Conservation (phyloP, 2,329 filamentous ascomycete species). For the Pseudopyrenochaeta lycopersici region DNA sequence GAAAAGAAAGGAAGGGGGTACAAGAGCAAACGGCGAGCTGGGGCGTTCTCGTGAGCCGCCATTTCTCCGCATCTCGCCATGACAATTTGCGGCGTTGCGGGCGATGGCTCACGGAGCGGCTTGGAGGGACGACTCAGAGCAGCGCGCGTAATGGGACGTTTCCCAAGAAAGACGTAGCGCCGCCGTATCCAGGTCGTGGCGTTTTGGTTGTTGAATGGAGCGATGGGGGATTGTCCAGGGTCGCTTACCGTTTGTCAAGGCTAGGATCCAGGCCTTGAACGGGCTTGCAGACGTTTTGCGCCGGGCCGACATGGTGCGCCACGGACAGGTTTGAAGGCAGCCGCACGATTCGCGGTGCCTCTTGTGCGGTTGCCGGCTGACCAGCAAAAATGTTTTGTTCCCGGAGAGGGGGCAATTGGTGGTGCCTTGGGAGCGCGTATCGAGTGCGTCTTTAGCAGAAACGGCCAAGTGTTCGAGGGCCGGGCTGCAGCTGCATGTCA, state of each 20-base stretch:
- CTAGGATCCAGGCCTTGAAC: background rate
- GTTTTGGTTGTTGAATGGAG: constrained; percentile 17
- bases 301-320: background rate
- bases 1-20: constrained; percentile 3
- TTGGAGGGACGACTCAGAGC: constrained; percentile 27
- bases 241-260: constrained; percentile 16
- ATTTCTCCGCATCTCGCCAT: constrained; percentile 42
- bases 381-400: no score
- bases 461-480: background rate
- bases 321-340: background rate
- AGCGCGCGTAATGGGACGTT: constrained; percentile 23
- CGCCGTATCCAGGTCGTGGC: constrained; percentile 18
- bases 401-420: no score
- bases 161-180: constrained; percentile 21
- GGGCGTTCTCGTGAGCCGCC: constrained; percentile 29
- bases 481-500: constrained; percentile 5
- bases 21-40: constrained; percentile 16
- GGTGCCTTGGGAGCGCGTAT: no score
- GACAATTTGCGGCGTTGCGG: constrained; percentile 29
- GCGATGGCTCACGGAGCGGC: constrained; percentile 21
- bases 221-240: constrained; percentile 7
- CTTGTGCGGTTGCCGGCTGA: no score
- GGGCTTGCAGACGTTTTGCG: background rate
- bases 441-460: constrained; percentile 2
- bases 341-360: no score